Base-by-base conservation (phyloP, 2,329 filamentous ascomycete genomes). In the Chrysoporthe deuterocubensis region DNA sequence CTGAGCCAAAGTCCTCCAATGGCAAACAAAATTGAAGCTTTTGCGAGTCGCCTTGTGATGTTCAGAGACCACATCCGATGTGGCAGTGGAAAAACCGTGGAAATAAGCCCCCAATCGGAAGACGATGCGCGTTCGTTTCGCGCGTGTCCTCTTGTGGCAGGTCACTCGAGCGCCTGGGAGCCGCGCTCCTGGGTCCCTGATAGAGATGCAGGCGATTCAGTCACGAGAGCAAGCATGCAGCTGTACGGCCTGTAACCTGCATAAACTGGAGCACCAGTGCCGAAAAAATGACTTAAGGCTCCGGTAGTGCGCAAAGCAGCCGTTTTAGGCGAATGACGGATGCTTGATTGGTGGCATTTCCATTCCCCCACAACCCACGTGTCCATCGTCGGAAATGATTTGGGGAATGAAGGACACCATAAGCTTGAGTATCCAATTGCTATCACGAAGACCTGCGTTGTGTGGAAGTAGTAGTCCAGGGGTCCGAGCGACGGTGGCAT, bases 1-100 rank as follows among this genome's bases (percentile, higher is more conserved):
- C 40, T n/a, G 21, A 21, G 11, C 52, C 62, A 59, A 48, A 59
- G 52, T 65, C 63, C 63, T 65, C 63, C 63, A 65, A 65, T 65
- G 52, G 63, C 62, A 56, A 40, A n/a, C 8, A n/a, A 64, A 54
- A 14, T 2, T 59, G 57, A 44, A 43, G 57, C 37, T 48, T 46
- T 61, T 34, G 59, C 42, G n/a, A 46, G 59, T 18, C 21, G 21
- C 40, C 40, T 26, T 60, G 40, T 26, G 42, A 26, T 43, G 37
- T n/a, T 60, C n/a, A 43, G n/a, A 60, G 21, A 44, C 37, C 26
- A 26, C 50, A 54, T 32, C 26, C 21, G 34, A 58, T 42, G 37
- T 8, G 21, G 40, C 37, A 43, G 42, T 60, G 18, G 37, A 60
- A 34, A 26, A 32, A 13, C 57, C 40, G 42, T 26, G 8, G 18